These are phyloP conservation scores for Fraxinus platypoda DNA, from an alignment of 305 asterid species.

Conservation along the genomic window DNA sequence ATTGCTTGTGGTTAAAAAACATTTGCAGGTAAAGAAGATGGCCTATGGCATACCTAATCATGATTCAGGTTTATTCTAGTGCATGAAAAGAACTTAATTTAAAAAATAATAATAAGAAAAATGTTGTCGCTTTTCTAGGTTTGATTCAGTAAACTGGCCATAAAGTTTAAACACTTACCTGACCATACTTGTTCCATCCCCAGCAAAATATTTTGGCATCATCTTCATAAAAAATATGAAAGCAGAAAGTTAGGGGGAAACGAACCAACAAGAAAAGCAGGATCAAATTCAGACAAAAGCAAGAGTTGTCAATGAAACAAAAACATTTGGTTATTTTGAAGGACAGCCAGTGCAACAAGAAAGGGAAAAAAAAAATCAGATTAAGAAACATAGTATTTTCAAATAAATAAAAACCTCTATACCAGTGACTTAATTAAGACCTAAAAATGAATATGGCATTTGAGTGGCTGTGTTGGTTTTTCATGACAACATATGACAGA, in stretches of 20 bases:
- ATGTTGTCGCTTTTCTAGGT: background rate
- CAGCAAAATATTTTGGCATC: constrained; percentile 82
- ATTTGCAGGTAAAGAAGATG: background rate
- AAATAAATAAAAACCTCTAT: too few relatives aligned
- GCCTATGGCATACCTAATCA: background rate
- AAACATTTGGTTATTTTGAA: background rate
- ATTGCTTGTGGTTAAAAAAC: background rate
- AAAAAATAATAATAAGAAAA: background rate
- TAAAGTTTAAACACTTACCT: constrained; percentile 49
- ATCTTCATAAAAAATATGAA: constrained; percentile 38
- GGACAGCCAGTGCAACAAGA: background rate
- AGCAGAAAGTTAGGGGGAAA: constrained; percentile 15
- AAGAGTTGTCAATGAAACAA: background rate
- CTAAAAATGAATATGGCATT: too few relatives aligned
- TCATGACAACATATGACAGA: background rate
- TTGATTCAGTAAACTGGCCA: background rate
- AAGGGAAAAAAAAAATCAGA: too few relatives aligned
- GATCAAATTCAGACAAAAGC: background rate
- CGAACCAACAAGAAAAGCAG: background rate
- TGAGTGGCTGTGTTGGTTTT: background rate
- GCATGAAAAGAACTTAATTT: background rate
- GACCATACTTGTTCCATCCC: constrained; percentile 99
- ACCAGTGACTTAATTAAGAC: too few relatives aligned
- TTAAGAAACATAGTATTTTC: background rate
- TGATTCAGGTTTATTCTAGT: background rate